phyloP scores from a whole-genome alignment of 2,329 filamentous ascomycete species.

The Peltaster fructicola region DNA sequence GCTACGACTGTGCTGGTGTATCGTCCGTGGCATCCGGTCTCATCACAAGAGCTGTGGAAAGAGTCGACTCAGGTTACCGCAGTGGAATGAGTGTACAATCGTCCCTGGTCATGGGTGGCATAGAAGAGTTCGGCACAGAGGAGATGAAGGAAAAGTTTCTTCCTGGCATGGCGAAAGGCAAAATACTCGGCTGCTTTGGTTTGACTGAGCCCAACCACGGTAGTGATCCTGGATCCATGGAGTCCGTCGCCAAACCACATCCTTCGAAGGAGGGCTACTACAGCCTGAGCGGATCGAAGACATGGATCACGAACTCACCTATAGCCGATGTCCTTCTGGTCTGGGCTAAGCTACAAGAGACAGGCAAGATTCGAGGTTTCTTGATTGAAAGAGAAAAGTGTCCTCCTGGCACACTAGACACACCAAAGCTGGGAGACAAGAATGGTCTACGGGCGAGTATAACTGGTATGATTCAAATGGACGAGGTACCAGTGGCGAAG shows the following conservation, averaged over 20 bases:
- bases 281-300: conserved; percentile 66
- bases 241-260: conserved; percentile 69
- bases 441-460: conserved; percentile 83
- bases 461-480: conserved; percentile 95
- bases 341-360: conserved; percentile 84
- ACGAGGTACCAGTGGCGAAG: conserved; percentile 70
- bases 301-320: conserved; percentile 90
- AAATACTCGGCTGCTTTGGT: conserved; percentile 70
- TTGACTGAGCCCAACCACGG: conserved; percentile 87
- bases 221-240: conserved; percentile 81
- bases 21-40: conserved; percentile 77
- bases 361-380: conserved; percentile 88
- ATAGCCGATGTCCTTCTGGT: conserved; percentile 72
- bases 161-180: conserved; percentile 65
- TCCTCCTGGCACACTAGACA: conserved; percentile 75
- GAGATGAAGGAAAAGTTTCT: conserved; percentile 78
- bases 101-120: conserved; percentile 83
- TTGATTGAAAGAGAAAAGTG: conserved; percentile 72
- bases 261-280: conserved; percentile 70
- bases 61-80: conserved; percentile 79
- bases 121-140: conserved; percentile 69
- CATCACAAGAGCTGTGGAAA: conserved; percentile 78
- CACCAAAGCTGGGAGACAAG: conserved; percentile 86
- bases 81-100: conserved; percentile 90
- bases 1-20: conserved; percentile 75